phyloP scores from a whole-genome alignment of 257 asterid genomes.

The Paraleonurus japonicus region DNA sequence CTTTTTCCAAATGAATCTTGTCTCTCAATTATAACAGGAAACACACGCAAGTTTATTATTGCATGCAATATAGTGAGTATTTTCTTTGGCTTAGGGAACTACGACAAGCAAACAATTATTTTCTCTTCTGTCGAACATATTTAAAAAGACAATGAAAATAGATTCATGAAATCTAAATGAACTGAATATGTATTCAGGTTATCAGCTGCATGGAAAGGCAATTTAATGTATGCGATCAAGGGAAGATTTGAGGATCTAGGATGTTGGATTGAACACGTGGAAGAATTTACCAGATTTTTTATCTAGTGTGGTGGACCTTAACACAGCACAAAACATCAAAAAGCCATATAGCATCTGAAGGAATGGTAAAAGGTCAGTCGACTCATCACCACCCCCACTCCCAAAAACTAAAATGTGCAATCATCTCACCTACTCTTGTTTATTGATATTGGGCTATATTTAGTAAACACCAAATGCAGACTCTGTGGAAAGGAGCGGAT shows the following conservation, averaged over 20 bases:
- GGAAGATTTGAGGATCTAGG: not conserved
- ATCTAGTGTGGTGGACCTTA: not conserved
- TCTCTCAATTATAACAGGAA: constrained; percentile 11
- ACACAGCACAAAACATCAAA: not conserved
- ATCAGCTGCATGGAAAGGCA: not conserved
- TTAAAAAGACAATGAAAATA: not conserved
- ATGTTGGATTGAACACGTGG: not conserved
- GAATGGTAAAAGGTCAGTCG: not conserved
- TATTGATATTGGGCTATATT: not conserved
- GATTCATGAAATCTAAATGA: not conserved
- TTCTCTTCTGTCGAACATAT: not conserved
- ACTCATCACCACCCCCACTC: not conserved
- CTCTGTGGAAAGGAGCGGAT: not conserved
- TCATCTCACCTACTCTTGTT: not conserved
- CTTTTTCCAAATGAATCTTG: not conserved
- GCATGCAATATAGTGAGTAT: not conserved
- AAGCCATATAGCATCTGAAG: not conserved
- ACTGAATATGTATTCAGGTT: not conserved
- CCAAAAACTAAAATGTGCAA: not conserved
- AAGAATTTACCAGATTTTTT: not conserved
- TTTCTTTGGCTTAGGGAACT: not conserved
- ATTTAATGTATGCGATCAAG: not conserved
- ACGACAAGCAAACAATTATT: not conserved
- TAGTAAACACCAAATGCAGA: not conserved
- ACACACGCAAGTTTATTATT: not conserved